Conservation (phyloP, 1,284 basidiomycete species). For the Sporisorium sorghi region DNA sequence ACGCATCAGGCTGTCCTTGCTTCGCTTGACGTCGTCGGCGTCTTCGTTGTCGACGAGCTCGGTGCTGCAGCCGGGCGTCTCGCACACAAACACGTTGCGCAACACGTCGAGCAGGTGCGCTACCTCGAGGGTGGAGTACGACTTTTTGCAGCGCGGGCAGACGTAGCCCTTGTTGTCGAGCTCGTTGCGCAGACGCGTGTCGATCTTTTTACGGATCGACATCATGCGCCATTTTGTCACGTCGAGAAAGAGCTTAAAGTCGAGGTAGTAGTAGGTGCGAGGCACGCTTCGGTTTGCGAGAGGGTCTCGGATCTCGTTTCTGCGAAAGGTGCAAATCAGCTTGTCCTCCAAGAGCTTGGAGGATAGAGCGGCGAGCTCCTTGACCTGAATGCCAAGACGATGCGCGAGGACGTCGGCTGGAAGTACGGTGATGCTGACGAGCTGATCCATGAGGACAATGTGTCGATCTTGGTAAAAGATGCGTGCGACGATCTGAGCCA, state of each 20-base stretch:
- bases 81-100: constrained; percentile 64
- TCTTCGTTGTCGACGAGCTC: constrained; percentile 93
- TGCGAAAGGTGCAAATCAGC: constrained; percentile 72
- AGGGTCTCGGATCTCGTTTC: constrained; percentile 57
- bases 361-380: constrained; percentile 92
- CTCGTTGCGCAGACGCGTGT: constrained; percentile 70
- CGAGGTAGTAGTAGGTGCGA: constrained; percentile 86
- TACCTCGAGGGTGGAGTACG: constrained; percentile 87
- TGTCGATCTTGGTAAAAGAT: constrained; percentile 94
- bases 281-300: constrained; percentile 41
- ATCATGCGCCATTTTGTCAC: constrained; percentile 97
- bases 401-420: constrained; percentile 92
- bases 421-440: constrained; percentile 87
- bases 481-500: constrained; percentile 91
- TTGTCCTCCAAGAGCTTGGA: constrained; percentile 86
- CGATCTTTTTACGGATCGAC: constrained; percentile 90
- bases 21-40: constrained; percentile 82
- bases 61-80: constrained; percentile 71
- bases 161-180: constrained; percentile 95
- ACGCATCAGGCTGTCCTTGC: constrained; percentile 92
- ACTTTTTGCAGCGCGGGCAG: constrained; percentile 87
- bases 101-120: constrained; percentile 81
- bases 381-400: constrained; percentile 86
- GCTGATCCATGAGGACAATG: constrained; percentile 90
- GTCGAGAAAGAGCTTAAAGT: constrained; percentile 94